Evolutionary conservation across 345 rosid genomes (phyloP), one percentile per base, ranked within the genome.

Genomic region (Erodium maritimum): DNA sequence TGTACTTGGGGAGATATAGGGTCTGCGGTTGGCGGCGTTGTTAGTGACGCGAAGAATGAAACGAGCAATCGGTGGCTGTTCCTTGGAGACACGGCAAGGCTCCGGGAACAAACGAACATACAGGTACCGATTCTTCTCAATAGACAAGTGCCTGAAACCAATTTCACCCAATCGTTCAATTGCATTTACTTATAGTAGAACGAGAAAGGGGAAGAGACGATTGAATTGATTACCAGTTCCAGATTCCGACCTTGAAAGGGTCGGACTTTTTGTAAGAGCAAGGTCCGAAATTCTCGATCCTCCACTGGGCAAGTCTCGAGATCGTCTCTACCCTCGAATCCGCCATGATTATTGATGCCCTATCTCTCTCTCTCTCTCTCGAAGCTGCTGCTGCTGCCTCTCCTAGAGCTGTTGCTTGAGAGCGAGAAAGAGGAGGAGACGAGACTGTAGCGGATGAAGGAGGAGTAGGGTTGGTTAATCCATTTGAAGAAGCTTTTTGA

Each of bases 301-400:
- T 80, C 98, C 98, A 91, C 68, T 88, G 98, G 14, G 95, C 98
- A 42, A 88, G 76, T 51, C 96, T 80, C 45, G 96, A 91, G 71
- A 88, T 80, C 1, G 95, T 91, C 69, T 84, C 96, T 55, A 88
- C 98, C 73, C 76, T 82, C 46, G 95, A 78, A 69, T 88, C 98
- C 55, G 69, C 84, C 90, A 87, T 84, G 63, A 29, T 20, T 29
- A 14, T 0, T 6, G 61, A 21, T 25, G 21, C 20, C 20, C 5
- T 6, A 34, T 17, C 10, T 21, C 21, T 12, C 56, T 10, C 20
- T 6, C 22, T 23, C 11, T 71, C 73, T 56, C 76, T 25, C n/a
- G 7, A 25, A 25, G 33, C 33, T 25, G 33, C 33, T 25, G 33
- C 4, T 25, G 33, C 33, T 25, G 3, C 33, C n/a, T n/a, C n/a